Base-by-base conservation (phyloP, 306 rosid species). In the Pyrus communis region DNA sequence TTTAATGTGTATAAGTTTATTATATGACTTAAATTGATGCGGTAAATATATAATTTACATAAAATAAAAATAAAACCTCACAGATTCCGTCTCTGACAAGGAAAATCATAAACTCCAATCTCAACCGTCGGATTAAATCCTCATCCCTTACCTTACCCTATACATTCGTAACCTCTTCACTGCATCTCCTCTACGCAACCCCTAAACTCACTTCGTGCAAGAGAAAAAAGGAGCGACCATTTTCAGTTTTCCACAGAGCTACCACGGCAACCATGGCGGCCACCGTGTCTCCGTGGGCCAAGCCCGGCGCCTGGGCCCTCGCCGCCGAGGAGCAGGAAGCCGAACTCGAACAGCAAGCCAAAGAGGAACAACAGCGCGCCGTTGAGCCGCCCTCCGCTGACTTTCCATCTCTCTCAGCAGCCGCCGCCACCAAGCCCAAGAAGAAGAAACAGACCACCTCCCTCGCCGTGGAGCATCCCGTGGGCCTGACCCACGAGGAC, bases 291-390 rank as follows among this genome's bases (percentile, higher is more conserved):
- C 88, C 93, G 2, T 94, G 98, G 98, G 79, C 90, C 14, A 94
- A 92, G 67, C 97, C 98, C 13, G 95, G 97, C n/a, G 96, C 97
- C 3, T 94, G 98, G 98, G 98, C 98, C 11, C 84, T 94, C 8
- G 98, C 89, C 23, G 62, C 96, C 7, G 97, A 94, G 58, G 86
- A 86, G 76, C 84, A 94, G 59, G 98, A 94, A 45, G 93, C 79
- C 4, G 91, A 92, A 51, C 93, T 94, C 59, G 91, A 86, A 30
- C 88, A 87, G 49, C 88, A 89, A 27, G 80, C 76, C 5, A 17
- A 75, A 46, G 46, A 46, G 42, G 60, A 83, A 21, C 61, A 11
- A 9, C 70, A 27, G 17, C 55, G 21, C 23, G 30, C 73, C 46
- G n/a, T 76, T 21, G 63, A 40, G 10, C 70, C 81, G 27, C 88